Base-by-base conservation (phyloP, 805 yeast species). In the Myxozyma neotropica region DNA sequence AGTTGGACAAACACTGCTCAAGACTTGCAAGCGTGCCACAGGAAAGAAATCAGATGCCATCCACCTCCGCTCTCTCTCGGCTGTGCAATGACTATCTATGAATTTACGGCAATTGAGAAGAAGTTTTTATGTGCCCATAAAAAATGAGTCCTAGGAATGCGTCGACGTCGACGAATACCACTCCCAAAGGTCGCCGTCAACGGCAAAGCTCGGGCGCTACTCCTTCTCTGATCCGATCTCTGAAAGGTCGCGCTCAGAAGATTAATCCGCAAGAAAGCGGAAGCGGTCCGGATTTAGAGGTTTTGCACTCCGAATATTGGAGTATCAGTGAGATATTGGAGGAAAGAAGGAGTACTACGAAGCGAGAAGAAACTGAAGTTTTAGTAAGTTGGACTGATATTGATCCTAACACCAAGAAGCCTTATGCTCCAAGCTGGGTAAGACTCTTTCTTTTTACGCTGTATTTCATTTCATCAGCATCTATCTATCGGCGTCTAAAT, bases 361-460 rank as follows among this genome's bases (percentile, higher is more conserved):
- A 35, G 36, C n/a, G n/a, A 29, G 10, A 6, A 7, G 27, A 12
- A 15, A 31, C 27, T 23, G 47, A 31, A 13, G 55, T 56, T 5
- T 49, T 56, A 2, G 55, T 56, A 7, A 40, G 7, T 15, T 56
- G 59, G 59, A 24, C 26, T 13, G 59, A 43, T 38, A 31, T 6
- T 26, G 59, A 56, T 39, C 52, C 59, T 23, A 38, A 12, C 12
- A 50, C 59, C 24, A 36, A 36, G 27, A 19, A 35, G 23, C 45
- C 46, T 10, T 56, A 50, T 50, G 36, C 36, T 21, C 55, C 59
- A 12, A 44, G 42, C 47, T 56, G 59, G 59, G 59, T 56, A 31
- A 26, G 59, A 48, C 15, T 29, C 10, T 2, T 7, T 19, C 19
- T 8, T 23, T 24, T 21, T 19, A 8, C 12, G 21, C 31, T 45